Base-by-base conservation (phyloP, 768 basidiomycete species). In the Auricularia auricula-judae region DNA sequence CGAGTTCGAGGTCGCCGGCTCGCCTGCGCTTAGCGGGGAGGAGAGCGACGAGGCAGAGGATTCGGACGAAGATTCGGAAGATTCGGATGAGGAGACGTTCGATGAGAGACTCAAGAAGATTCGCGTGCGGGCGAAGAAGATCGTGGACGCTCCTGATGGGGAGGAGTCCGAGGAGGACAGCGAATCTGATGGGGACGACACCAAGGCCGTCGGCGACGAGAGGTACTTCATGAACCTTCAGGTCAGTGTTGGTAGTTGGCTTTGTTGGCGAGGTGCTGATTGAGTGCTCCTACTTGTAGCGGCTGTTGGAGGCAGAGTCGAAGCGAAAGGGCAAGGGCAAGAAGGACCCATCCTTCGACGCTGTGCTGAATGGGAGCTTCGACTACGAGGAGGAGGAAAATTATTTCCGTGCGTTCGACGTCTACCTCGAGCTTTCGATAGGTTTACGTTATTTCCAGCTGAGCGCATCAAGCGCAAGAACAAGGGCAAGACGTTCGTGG, bases 341-440 rank as follows among this genome's bases (percentile, higher is more conserved):
- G 64, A 86, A 86, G n/a, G 72, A 78, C 35, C 21, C 23, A 36
- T 61, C 86, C 0, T 88, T 90, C 79, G 76, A 75, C 23, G 80
- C 88, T 0, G 77, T 90, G 42, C 77, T 76, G 12, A 76, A 86
- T 68, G 90, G 87, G 3, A 69, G 75, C 58, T 79, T 78, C 65
- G 78, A 72, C 67, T 34, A 10, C 23, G 23, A 56, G 4, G 35
- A 35, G 23, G 33, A 34, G 3, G 44, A 65, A 3, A 29, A 63
- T 8, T 82, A 79, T 33, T 80, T 81, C 18, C 79, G 88, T 88
- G 71, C n/a, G 86, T 79, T 59, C 14, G 11, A 35, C 54, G 60
- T 63, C 8, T 29, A 65, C 34, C 14, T n/a, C 21, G 36, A 36
- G 33, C 29, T 29, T 29, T 29, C 2, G 29, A 29, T 29, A 2